phyloP scores from a whole-genome alignment of 495 filamentous ascomycete species.

The Hypoxylon intermedium region DNA sequence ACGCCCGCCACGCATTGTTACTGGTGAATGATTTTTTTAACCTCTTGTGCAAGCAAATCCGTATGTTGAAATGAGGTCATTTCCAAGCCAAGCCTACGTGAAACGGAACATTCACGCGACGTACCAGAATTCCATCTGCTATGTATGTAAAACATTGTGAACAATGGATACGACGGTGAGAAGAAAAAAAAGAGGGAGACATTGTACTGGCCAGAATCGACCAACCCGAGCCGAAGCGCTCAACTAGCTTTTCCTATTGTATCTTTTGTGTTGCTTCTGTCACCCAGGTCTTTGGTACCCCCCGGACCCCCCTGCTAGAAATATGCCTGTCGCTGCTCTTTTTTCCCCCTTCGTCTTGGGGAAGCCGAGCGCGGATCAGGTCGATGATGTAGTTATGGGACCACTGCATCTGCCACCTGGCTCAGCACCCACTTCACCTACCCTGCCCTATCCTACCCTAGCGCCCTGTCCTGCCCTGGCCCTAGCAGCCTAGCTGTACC shows the following conservation, averaged over 20 bases:
- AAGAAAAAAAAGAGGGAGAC: background rate
- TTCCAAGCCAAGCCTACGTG: conserved; percentile 19
- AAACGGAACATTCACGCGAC: conserved; percentile 24
- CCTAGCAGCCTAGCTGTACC: conserved; percentile 37
- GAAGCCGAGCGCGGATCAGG: conserved; percentile 41
- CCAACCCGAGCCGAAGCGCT: conserved; percentile 2
- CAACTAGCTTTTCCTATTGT: background rate
- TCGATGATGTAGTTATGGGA: conserved; percentile 44
- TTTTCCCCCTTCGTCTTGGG: conserved; percentile 37
- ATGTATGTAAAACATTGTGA: conserved; percentile 1
- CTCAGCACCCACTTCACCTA: conserved; percentile 31
- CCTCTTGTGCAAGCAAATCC: background rate
- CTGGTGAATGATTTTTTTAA: conserved; percentile 1
- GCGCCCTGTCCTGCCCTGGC: conserved; percentile 35
- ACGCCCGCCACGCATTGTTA: conserved; percentile 10
- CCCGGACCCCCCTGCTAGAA: conserved; percentile 29
- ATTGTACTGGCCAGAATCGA: too few relatives aligned
- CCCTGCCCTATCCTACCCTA: conserved; percentile 21
- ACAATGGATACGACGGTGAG: background rate
- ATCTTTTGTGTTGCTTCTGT: conserved; percentile 15
- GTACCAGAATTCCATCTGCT: conserved; percentile 20
- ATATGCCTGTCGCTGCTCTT: conserved; percentile 29
- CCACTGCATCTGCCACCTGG: conserved; percentile 40
- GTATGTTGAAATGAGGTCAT: conserved; percentile 32
- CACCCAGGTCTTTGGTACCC: conserved; percentile 41